phyloP scores from a whole-genome alignment of 768 basidiomycete species.

The Leccinellum rugosiceps region DNA sequence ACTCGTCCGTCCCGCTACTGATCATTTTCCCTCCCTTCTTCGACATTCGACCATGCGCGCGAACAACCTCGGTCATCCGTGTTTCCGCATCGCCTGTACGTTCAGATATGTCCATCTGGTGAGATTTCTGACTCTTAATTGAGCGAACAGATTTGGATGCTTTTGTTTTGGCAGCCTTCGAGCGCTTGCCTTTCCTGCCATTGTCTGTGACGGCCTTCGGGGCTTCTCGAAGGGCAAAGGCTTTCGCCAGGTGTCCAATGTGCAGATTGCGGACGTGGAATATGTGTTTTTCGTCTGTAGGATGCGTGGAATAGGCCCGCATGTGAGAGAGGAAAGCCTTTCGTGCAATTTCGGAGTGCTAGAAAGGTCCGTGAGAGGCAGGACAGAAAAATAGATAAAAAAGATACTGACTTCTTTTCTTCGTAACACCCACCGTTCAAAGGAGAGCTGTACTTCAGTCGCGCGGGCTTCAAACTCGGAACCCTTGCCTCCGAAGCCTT shows the following conservation, averaged over 20 bases:
- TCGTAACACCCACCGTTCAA: slow-evolving; percentile 89
- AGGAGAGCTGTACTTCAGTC: slow-evolving; percentile 92
- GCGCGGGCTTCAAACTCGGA: slow-evolving; percentile 84
- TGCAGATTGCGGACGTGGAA: slow-evolving; percentile 96
- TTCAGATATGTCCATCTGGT: slow-evolving; percentile 36
- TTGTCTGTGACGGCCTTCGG: slow-evolving; percentile 43
- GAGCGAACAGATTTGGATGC: slow-evolving; percentile 1
- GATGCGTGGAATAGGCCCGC: slow-evolving; percentile 96
- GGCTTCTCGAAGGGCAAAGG: slow-evolving; percentile 87
- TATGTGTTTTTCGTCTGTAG: slow-evolving; percentile 90
- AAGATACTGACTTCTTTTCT: slow-evolving; percentile 58
- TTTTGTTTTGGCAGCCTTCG: slow-evolving; percentile 5
- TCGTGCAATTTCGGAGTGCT: slow-evolving; percentile 79
- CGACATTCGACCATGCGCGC: slow-evolving; percentile 74
- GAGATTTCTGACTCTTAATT: slow-evolving; percentile 19
- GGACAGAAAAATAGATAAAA: not conserved
- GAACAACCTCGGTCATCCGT: slow-evolving; percentile 84
- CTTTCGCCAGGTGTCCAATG: slow-evolving; percentile 90
- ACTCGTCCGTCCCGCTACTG: slow-evolving; percentile 66
- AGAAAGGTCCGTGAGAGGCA: slow-evolving; percentile 1
- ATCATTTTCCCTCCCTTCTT: slow-evolving; percentile 79
- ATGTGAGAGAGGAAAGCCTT: slow-evolving; percentile 90
- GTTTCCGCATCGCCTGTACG: slow-evolving; percentile 58
- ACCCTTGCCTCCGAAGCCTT: slow-evolving; percentile 84
- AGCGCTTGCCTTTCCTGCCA: slow-evolving; percentile 14